Evolutionary conservation across 1,139 yeast genomes (phyloP).

Genomic region (Yamadazyma taylorii): DNA sequence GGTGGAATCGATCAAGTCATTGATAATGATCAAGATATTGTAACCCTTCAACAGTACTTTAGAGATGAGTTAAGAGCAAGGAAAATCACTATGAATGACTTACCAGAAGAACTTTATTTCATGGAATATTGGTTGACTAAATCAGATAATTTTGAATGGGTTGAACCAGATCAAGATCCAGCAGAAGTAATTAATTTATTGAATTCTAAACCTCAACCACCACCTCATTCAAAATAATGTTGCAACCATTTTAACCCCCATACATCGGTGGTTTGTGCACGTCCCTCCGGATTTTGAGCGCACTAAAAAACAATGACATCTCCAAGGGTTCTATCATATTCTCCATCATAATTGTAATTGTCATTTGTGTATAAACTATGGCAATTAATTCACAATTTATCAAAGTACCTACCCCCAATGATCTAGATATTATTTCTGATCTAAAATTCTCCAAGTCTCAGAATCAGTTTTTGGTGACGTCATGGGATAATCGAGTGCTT

Average conservation of each 20-base stretch:
- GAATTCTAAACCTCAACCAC: neutral
- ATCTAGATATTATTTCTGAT: constrained; percentile 32
- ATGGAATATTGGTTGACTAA: constrained; percentile 38
- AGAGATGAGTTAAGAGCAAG: constrained; percentile 27
- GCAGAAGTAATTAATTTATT: constrained; percentile 27
- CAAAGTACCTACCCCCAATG: constrained; percentile 10
- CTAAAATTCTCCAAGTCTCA: constrained; percentile 27
- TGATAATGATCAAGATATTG: constrained; percentile 10
- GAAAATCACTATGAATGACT: constrained; percentile 32
- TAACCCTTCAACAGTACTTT: constrained; percentile 22
- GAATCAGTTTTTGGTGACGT: constrained; percentile 35
- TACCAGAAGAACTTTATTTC: constrained; percentile 37
- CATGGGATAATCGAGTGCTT: constrained; percentile 42
- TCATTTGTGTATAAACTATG: too few relatives aligned
- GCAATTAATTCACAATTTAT: neutral
- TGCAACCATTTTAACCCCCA: neutral
- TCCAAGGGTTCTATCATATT: too few relatives aligned
- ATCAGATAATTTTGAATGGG: constrained; percentile 44
- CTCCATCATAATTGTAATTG: too few relatives aligned
- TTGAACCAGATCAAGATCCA: constrained; percentile 51
- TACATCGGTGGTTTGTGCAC: neutral
- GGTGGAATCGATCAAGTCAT: neutral
- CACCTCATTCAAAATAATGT: neutral
- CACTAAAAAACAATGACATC: too few relatives aligned
- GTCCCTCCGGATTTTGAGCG: too few relatives aligned